Base-by-base conservation (phyloP, 192 early-diverging fungal genomes). In the Paraglomus brasilianum region DNA sequence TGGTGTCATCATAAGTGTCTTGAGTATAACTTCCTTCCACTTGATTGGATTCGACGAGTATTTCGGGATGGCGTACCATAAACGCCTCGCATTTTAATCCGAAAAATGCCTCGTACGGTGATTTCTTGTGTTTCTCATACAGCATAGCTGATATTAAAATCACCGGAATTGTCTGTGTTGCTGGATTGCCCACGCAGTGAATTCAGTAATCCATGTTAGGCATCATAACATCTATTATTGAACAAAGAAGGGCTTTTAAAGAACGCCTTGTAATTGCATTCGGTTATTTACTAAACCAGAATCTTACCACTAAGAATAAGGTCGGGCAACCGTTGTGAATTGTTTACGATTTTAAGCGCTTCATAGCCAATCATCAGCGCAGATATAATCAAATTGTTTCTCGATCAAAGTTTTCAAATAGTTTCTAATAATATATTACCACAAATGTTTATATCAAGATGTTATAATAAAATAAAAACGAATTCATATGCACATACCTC, bases 141-240 rank as follows among this genome's bases (percentile, higher is more conserved):
- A n/a, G n/a, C n/a, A n/a, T n/a, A 0, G 84, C 86, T 4, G 80
- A 82, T 1, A 88, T 55, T 24, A 88, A 50, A 24, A 88, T 88
- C 17, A 88, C 72, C 10, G 86, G 86, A 8, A 82, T 76, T 30
- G 65, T 63, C 63, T 76, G 73, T 9, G 79, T 78, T 8, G 62
- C 55, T 11, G 64, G 51, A n/a, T 79, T 46, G 21, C n/a, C 45
- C 53, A n/a, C 82, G 70, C 21, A 88, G 62, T 5, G 56, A 67
- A 53, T 77, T 75, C 3, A 84, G 57, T 14, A 88, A 69, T 86
- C 78, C 80, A 88, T 77, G 15, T 81, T 78, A 0, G 86, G 86
- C 86, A 88, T 88, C 58, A 78, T 84, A 1, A 86, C 76, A 72
- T 86, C 82, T 71, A 75, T 11, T 21, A 17, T 13, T 66, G 8